These are phyloP conservation scores for Amphicarpaea edgeworthii DNA, from an alignment of 306 rosid species.

Conservation along the genomic window DNA sequence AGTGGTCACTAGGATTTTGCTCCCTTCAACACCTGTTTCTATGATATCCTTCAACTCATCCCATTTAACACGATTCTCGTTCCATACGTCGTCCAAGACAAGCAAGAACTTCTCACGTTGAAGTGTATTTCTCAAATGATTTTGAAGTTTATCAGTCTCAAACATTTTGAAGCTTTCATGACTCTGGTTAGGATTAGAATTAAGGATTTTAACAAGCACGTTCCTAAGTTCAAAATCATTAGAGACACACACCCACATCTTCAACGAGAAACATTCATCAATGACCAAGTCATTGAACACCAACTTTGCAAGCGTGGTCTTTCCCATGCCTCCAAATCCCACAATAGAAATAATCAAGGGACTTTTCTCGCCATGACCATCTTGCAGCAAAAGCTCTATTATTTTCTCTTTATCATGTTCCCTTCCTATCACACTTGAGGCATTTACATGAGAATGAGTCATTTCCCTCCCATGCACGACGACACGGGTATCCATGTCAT, in stretches of 20 bases:
- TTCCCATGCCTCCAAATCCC: slow-evolving; percentile 18
- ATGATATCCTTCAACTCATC: slow-evolving; percentile 4
- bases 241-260: slow-evolving; percentile 30
- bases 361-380: background rate
- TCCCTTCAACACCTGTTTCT: background rate
- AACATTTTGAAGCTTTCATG: background rate
- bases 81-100: background rate
- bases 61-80: background rate
- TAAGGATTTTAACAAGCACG: slow-evolving; percentile 9
- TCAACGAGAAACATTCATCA: background rate
- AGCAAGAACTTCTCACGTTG: background rate
- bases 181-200: background rate
- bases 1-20: background rate
- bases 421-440: background rate
- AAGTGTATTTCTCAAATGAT: background rate
- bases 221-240: slow-evolving; percentile 25
- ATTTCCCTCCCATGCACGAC: background rate
- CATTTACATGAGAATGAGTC: slow-evolving; percentile 6
- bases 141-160: background rate
- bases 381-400: background rate
- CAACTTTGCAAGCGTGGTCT: slow-evolving; percentile 4
- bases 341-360: background rate
- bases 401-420: slow-evolving; percentile 8
- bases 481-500: background rate
- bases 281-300: background rate